Evolutionary conservation across 208 protist species (phyloP).

Genomic region (Leishmania lainsoni): DNA sequence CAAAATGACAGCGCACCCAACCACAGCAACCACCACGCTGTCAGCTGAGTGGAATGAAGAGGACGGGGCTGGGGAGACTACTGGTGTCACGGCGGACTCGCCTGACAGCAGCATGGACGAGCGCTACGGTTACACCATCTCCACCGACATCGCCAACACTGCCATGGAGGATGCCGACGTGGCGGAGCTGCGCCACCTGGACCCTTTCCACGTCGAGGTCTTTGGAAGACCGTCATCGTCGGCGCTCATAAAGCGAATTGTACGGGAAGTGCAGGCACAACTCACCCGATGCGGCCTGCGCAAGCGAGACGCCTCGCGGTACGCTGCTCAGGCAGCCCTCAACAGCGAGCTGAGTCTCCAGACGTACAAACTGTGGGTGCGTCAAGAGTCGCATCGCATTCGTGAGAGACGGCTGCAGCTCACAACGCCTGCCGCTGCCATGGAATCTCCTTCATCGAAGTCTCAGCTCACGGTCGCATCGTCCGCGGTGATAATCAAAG

Average conservation of each 20-base stretch:
- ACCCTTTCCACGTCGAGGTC: slow-evolving; percentile 68
- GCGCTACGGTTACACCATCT: slow-evolving; percentile 30
- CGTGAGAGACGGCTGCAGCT: slow-evolving; percentile 15
- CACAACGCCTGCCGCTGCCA: neutral
- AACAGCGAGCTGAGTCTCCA: slow-evolving; percentile 28
- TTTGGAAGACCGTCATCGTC: slow-evolving; percentile 34
- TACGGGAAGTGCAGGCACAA: slow-evolving; percentile 47
- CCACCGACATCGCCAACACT: slow-evolving; percentile 66
- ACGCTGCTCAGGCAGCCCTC: slow-evolving; percentile 15
- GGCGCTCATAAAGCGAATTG: slow-evolving; percentile 25
- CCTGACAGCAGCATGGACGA: slow-evolving; percentile 15
- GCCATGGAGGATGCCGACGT: slow-evolving; percentile 62
- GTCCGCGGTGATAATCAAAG: slow-evolving; percentile 18
- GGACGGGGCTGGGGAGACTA: slow-evolving; percentile 27
- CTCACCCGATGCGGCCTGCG: slow-evolving; percentile 39
- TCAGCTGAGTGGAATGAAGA: slow-evolving; percentile 30
- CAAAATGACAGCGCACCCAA: neutral
- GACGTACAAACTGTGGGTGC: slow-evolving; percentile 27
- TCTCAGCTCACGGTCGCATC: slow-evolving; percentile 9
- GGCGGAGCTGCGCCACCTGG: slow-evolving; percentile 56
- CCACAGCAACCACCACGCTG: neutral
- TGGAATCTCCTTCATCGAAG: neutral
- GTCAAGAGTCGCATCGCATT: slow-evolving; percentile 20
- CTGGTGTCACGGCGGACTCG: slow-evolving; percentile 2
- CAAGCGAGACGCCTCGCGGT: slow-evolving; percentile 22